Base-by-base conservation (phyloP, 148 eudicot species). In the Nepenthes mirabilis region DNA sequence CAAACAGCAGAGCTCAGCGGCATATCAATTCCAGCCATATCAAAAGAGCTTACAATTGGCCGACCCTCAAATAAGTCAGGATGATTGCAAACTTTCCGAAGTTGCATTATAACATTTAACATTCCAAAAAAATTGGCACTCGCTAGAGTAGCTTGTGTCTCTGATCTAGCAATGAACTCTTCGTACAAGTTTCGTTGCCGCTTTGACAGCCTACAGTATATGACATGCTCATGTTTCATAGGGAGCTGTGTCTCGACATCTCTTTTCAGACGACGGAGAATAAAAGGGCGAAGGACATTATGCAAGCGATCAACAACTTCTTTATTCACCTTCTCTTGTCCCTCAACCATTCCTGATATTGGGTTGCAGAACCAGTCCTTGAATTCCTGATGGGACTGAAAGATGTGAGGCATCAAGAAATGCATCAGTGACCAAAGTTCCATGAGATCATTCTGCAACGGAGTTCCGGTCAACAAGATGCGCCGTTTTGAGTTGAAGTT, bases 31-130 rank as follows among this genome's bases (percentile, higher is more conserved):
- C 95, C 93, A 65, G 60, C 77, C 99, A 89, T 94, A 68, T 94
- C 99, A 81, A 80, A 94, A 63, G 99, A 94, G 69, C 99, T 94
- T 64, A 86, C 79, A 60, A 94, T 94, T 57, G 99, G 96, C 43
- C 99, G 99, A 52, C 99, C 99, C 76, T 94, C 99, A 74, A 94
- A 94, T 64, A 94, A 75, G 76, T 94, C 99, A 68, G 99, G 99
- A 80, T 94, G 99, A 77, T 94, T 94, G 81, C 99, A 94, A 56
- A 94, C 99, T 80, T 94, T 94, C 54, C 99, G 95, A 68, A 94
- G 93, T 72, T 94, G 99, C 99, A 94, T 94, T 71, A 89, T 94
- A 52, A 94, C 93, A 78, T 87, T 84, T 57, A 94, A 70, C 99
- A 94, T 94, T 49, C 95, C 99, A 77, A 94, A 84, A 74, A 89